Evolutionary conservation across 1,139 yeast genomes (phyloP), one percentile per base, ranked within the genome.

Genomic region (Yamadazyma trypodendri): DNA sequence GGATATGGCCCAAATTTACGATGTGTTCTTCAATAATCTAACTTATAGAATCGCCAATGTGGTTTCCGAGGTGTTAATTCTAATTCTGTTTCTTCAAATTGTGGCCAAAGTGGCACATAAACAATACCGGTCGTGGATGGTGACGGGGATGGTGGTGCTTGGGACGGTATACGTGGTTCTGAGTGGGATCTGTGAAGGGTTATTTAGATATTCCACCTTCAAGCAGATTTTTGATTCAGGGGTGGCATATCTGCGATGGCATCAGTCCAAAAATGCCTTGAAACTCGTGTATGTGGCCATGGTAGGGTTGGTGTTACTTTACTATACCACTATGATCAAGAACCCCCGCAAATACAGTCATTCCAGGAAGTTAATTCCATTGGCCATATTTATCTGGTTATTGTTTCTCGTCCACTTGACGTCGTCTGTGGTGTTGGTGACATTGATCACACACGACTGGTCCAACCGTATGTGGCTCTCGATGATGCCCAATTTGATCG

Each of bases 41-140:
- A 51, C 55, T n/a, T 64, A 58, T 44, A 53, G 67, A 21, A 49
- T 63, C 2, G 52, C 65, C 12, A 50, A 58, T 30, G 52, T 61
- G 1, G 32, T 75, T 3, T 55, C 67, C 7, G 65, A 61, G 39
- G 36, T 65, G 0, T 54, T 74, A 15, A 63, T 65, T 12, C 61
- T 61, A 46, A 36, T 68, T 18, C 70, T 77, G 1, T 66, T 69
- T 63, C 48, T 67, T 7, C 75, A 74, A 45, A 58, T 71, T 10
- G 60, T 60, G 8, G 33, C 47, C 28, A 50, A 52, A 27, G 45
- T 65, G 28, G 41, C 65, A 2, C 52, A 50, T 22, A 54, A 44
- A 10, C 43, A 48, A 27, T 56, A 46, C 44, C 13, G 38, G 3
- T 9, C 4, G 18, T 34, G 29, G 11, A 25, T 32, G 6, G 8